These are phyloP conservation scores for Xylaria hypoxylon DNA, from an alignment of 2,329 filamentous ascomycete species.

Conservation along the genomic window DNA sequence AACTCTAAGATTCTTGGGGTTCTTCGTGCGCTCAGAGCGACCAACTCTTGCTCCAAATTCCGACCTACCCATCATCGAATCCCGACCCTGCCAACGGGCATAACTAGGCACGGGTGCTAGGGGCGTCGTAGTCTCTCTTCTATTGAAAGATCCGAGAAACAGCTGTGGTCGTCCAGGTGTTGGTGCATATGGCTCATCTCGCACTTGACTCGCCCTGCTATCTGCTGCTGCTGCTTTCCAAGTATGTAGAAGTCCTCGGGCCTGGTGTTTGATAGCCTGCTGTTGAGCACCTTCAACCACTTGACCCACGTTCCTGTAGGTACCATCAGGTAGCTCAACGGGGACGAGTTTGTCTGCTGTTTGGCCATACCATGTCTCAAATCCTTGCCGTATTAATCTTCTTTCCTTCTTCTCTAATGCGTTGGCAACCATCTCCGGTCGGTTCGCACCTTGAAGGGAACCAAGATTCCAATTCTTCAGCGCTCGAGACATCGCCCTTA, in stretches of 20 bases:
- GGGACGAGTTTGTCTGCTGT: slow-evolving; percentile 48
- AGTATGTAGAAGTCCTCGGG: slow-evolving; percentile 41
- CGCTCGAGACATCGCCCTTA: slow-evolving; percentile 40
- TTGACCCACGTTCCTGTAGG: slow-evolving; percentile 43
- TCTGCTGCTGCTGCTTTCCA: slow-evolving; percentile 44
- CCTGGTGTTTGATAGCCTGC: slow-evolving; percentile 40
- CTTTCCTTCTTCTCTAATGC: slow-evolving; percentile 50
- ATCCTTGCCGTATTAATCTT: slow-evolving; percentile 44
- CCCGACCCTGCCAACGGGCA: slow-evolving; percentile 42
- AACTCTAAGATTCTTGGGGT: slow-evolving; percentile 47
- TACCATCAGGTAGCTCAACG: slow-evolving; percentile 43
- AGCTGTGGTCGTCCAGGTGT: slow-evolving; percentile 51
- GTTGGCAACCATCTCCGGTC: slow-evolving; percentile 48
- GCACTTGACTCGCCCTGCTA: slow-evolving; percentile 28
- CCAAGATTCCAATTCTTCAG: slow-evolving; percentile 50
- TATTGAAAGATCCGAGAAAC: slow-evolving; percentile 45
- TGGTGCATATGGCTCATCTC: slow-evolving; percentile 44
- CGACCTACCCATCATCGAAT: slow-evolving; percentile 45
- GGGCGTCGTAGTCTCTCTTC: slow-evolving; percentile 50
- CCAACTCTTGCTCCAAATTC: slow-evolving; percentile 41
- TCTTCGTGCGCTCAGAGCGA: slow-evolving; percentile 42
- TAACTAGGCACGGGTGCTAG: slow-evolving; percentile 48
- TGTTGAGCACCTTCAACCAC: slow-evolving; percentile 45
- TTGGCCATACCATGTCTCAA: slow-evolving; percentile 49
- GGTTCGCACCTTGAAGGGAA: slow-evolving; percentile 48